Conservation (phyloP, 2,329 filamentous ascomycete genomes). For the Fusarium miscanthi region DNA sequence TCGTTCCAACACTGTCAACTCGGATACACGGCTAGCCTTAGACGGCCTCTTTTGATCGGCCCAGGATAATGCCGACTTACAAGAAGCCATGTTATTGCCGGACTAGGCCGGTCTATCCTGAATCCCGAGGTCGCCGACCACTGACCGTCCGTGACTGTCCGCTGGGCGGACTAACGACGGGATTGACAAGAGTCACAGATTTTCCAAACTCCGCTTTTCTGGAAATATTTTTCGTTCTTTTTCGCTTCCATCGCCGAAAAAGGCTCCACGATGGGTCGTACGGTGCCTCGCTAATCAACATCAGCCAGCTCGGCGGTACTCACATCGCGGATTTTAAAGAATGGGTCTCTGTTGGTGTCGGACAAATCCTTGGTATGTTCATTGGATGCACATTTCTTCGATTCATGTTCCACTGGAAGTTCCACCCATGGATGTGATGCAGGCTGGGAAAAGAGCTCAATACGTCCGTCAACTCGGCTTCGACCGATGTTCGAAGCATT, state of each 20-base stretch:
- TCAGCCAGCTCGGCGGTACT: slow-evolving; percentile 30
- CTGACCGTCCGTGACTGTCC: slow-evolving; percentile 20
- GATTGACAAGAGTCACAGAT: slow-evolving; percentile 33
- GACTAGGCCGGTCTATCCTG: slow-evolving; percentile 14
- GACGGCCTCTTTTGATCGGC: slow-evolving; percentile 29
- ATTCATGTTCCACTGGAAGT: slow-evolving; percentile 17
- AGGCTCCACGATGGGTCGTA: slow-evolving; percentile 17
- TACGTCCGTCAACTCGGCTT: slow-evolving; percentile 10
- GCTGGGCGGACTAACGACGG: slow-evolving; percentile 19
- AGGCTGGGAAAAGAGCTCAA: slow-evolving; percentile 13
- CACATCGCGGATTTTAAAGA: slow-evolving; percentile 4
- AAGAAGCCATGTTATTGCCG: slow-evolving; percentile 30
- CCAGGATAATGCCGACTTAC: slow-evolving; percentile 23
- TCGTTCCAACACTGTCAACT: slow-evolving; percentile 1
- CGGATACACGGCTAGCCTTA: slow-evolving; percentile 19
- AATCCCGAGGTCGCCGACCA: slow-evolving; percentile 31
- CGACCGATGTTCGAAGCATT: slow-evolving; percentile 15
- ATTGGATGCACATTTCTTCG: slow-evolving; percentile 24
- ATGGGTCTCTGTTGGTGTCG: slow-evolving; percentile 10
- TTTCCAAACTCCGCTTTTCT: slow-evolving; percentile 26
- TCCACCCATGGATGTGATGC: slow-evolving; percentile 11
- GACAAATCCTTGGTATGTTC: not conserved
- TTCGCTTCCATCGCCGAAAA: slow-evolving; percentile 28
- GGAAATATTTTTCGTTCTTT: slow-evolving; percentile 34
- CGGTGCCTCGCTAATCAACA: slow-evolving; percentile 22